Evolutionary conservation across 2,329 filamentous ascomycete species (phyloP).

Genomic region (Fusarium musae): DNA sequence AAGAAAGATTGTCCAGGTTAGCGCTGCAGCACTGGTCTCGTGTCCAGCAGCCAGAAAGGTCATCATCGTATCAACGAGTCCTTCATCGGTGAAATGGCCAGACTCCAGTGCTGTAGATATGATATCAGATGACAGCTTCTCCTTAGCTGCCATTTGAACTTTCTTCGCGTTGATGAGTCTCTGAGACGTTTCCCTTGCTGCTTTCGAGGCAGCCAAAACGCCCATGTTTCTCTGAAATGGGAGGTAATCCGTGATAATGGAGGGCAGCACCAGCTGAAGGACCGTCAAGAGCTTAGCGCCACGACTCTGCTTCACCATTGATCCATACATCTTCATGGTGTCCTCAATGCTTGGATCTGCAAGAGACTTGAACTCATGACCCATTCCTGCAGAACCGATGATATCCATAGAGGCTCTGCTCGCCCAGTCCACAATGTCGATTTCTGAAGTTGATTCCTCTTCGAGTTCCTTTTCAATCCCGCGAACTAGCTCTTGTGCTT

Average conservation of each 20-base stretch:
- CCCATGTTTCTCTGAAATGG: conserved; percentile 33
- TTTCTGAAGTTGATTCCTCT: not conserved
- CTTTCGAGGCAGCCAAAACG: conserved; percentile 19
- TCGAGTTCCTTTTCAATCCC: conserved; percentile 5
- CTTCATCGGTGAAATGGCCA: conserved; percentile 41
- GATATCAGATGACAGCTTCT: conserved; percentile 50
- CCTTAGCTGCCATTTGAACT: conserved; percentile 29
- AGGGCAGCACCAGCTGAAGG: conserved; percentile 25
- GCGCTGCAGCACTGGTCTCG: conserved; percentile 55
- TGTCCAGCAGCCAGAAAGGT: conserved; percentile 49
- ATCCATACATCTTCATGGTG: conserved; percentile 43
- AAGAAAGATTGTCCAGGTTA: conserved; percentile 56
- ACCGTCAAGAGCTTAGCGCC: conserved; percentile 21
- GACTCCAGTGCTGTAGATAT: conserved; percentile 50
- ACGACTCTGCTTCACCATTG: conserved; percentile 45
- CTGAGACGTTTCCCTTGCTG: conserved; percentile 35
- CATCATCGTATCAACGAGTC: conserved; percentile 26
- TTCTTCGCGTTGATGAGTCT: conserved; percentile 50
- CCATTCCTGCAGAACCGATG: conserved; percentile 49
- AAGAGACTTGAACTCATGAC: conserved; percentile 49
- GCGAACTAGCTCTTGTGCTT: conserved; percentile 19
- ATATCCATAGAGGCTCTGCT: conserved; percentile 48
- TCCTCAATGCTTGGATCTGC: conserved; percentile 46
- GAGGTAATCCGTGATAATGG: conserved; percentile 26
- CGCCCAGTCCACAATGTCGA: conserved; percentile 32